These are phyloP conservation scores for Penicillium verrucosum DNA, from an alignment of 2,329 filamentous ascomycete species.

Conservation along the genomic window DNA sequence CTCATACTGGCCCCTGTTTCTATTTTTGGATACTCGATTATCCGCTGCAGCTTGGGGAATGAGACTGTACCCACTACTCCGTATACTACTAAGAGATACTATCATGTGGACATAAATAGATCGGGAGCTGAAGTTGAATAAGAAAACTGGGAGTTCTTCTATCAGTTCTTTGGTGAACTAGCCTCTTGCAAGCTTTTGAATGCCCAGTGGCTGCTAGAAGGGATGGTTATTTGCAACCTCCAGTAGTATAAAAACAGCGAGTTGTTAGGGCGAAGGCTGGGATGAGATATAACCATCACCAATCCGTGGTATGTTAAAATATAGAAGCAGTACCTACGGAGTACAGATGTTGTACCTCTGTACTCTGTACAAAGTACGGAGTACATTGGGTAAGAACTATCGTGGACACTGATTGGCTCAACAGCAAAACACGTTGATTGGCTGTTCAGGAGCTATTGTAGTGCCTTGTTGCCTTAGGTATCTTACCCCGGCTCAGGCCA, in stretches of 20 bases:
- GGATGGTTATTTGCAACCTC: not conserved
- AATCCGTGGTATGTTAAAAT: not conserved
- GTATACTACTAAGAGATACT: not conserved
- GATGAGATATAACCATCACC: too few relatives aligned
- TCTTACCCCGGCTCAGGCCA: slow-evolving; percentile 35
- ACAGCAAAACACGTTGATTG: not conserved
- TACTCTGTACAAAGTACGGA: not conserved
- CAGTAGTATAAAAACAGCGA: not conserved
- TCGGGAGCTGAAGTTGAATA: not conserved
- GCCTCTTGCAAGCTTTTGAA: not conserved
- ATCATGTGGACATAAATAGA: not conserved
- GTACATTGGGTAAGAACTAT: not conserved
- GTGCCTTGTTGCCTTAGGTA: slow-evolving; percentile 24
- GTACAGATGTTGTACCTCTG: too few relatives aligned
- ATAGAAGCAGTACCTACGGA: not conserved
- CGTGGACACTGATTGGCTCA: not conserved
- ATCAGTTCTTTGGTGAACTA: too few relatives aligned
- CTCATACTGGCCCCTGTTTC: too few relatives aligned
- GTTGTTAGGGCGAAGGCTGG: not conserved
- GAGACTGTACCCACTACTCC: not conserved
- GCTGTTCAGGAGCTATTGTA: not conserved
- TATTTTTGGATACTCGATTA: not conserved
- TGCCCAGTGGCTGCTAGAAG: not conserved
- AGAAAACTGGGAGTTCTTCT: not conserved
- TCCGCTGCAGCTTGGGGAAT: not conserved